phyloP scores from a whole-genome alignment of 306 rosid species.

The Vigna nakashimae region DNA sequence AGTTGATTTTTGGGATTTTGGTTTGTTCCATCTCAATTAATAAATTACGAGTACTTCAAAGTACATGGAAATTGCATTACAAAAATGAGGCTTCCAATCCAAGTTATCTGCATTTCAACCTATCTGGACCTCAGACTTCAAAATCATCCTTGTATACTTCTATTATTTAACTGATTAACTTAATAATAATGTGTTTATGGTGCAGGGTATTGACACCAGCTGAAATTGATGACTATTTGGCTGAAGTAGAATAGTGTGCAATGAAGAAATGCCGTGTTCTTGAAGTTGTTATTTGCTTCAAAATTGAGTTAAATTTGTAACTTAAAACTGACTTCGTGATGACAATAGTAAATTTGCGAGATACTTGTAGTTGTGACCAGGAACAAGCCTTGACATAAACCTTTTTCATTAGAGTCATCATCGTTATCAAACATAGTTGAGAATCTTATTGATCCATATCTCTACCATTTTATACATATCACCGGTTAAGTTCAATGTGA shows the following conservation, averaged over 20 bases:
- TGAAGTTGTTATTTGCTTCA: slow-evolving; percentile 36
- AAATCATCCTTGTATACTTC: slow-evolving; percentile 1
- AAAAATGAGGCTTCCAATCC: background rate
- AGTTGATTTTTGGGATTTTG: slow-evolving; percentile 33
- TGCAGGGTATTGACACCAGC: slow-evolving; percentile 96
- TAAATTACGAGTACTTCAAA: background rate
- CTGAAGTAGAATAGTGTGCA: slow-evolving; percentile 86
- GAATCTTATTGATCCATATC: background rate
- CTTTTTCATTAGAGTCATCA: slow-evolving; percentile 22
- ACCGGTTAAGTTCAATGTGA: background rate
- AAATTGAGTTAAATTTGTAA: slow-evolving; percentile 40
- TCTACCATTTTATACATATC: background rate
- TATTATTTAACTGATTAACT: background rate
- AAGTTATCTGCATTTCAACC: background rate
- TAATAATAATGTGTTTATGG: slow-evolving; percentile 36
- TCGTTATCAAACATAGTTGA: slow-evolving; percentile 13
- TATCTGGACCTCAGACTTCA: background rate
- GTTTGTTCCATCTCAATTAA: background rate
- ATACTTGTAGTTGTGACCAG: slow-evolving; percentile 27
- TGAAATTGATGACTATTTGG: slow-evolving; percentile 93
- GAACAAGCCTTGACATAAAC: slow-evolving; percentile 35
- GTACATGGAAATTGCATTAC: background rate
- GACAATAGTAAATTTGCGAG: slow-evolving; percentile 41
- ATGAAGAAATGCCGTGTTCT: slow-evolving; percentile 31
- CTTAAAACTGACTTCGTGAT: slow-evolving; percentile 18